A percentile compares a stretch with the other conserved stretches of the same genome.
phyloP scores from a whole-genome alignment of 1,284 basidiomycete species.

The Austroboletus niveus region DNA sequence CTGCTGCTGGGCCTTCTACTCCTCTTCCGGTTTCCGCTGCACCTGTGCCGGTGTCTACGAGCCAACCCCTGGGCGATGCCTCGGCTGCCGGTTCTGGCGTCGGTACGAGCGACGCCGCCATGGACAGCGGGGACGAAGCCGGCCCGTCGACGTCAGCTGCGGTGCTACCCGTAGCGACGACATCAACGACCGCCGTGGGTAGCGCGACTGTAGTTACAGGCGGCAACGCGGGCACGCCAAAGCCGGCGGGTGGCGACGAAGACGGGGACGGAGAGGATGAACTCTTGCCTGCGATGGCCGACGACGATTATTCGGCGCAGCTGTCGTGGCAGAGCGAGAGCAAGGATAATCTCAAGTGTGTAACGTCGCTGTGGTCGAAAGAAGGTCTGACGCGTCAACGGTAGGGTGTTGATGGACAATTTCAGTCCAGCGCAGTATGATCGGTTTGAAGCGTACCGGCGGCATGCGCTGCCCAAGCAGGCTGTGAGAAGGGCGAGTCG shows the following conservation, averaged over 20 bases:
- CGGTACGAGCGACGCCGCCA: conserved; percentile 4
- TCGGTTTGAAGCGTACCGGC: conserved; percentile 83
- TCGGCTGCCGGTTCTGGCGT: conserved; percentile 1
- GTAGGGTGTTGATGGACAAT: conserved; percentile 82
- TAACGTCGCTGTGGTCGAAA: background rate
- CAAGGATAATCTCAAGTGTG: conserved; percentile 79
- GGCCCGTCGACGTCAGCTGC: conserved; percentile 11
- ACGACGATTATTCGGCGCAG: conserved; percentile 81
- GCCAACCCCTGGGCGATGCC: conserved; percentile 6
- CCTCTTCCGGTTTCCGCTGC: conserved; percentile 20
- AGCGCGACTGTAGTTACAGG: background rate
- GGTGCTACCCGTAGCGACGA: background rate
- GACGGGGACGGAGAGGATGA: conserved; percentile 72
- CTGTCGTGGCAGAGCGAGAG: conserved; percentile 78
- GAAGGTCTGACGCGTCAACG: conserved; percentile 6
- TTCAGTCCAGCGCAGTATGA: conserved; percentile 84
- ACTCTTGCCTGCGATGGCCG: conserved; percentile 75
- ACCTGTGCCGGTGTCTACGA: conserved; percentile 4
- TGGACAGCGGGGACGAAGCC: conserved; percentile 22
- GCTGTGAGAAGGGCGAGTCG: conserved; percentile 70
- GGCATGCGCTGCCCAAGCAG: conserved; percentile 81
- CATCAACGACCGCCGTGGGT: background rate
- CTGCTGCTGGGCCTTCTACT: conserved; percentile 11
- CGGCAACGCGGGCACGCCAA: conserved; percentile 10
- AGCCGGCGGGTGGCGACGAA: conserved; percentile 26